A percentile compares a stretch with the other conserved stretches of the same genome.
Evolutionary conservation across 495 filamentous ascomycete species (phyloP).

Genomic region (Cetradonia linearis): DNA sequence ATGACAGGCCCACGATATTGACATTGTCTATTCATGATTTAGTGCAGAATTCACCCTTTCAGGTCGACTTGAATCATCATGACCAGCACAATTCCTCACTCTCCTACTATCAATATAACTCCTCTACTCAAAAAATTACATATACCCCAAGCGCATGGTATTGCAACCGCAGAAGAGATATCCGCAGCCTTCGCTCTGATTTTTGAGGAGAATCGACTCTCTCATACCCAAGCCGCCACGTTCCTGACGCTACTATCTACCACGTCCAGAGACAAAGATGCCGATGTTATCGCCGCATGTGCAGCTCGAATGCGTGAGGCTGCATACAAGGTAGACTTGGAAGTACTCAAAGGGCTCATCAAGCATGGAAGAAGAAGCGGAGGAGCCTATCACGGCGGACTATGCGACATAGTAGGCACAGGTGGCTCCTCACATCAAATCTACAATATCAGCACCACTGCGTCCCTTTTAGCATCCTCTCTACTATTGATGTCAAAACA

Average conservation of each 20-base stretch:
- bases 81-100: background rate
- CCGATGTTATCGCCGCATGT: slow-evolving; percentile 72
- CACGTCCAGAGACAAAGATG: slow-evolving; percentile 63
- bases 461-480: slow-evolving; percentile 82
- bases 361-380: slow-evolving; percentile 45
- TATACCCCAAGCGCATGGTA: slow-evolving; percentile 49
- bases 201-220: slow-evolving; percentile 79
- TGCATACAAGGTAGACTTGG: slow-evolving; percentile 53
- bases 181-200: slow-evolving; percentile 77
- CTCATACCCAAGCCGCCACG: slow-evolving; percentile 70
- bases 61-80: background rate
- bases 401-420: slow-evolving; percentile 97
- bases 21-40: background rate
- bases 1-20: background rate
- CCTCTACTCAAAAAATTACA: slow-evolving; percentile 68
- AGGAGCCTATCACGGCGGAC: slow-evolving; percentile 58
- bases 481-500: slow-evolving; percentile 82
- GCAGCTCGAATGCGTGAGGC: slow-evolving; percentile 59
- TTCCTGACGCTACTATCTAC: slow-evolving; percentile 84
- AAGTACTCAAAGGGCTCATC: slow-evolving; percentile 49
- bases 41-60: background rate
- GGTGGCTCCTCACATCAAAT: slow-evolving; percentile 94
- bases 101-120: slow-evolving; percentile 54
- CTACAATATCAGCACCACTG: slow-evolving; percentile 93
- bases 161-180: slow-evolving; percentile 59